Conservation (phyloP, 495 filamentous ascomycete genomes). For the Neurospora terricola region DNA sequence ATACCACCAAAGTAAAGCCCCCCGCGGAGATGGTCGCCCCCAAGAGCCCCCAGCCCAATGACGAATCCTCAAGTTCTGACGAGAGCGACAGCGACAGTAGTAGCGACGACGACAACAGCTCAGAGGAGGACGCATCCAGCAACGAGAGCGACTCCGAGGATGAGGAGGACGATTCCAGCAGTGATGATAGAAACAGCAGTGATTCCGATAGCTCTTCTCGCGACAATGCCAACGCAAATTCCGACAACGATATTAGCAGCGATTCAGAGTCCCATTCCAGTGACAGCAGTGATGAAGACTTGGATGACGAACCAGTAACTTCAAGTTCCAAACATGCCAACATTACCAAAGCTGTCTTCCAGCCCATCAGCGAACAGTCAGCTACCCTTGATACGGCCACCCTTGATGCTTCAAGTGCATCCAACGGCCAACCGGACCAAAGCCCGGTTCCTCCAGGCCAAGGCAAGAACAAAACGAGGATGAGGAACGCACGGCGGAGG, state of each 20-base stretch:
- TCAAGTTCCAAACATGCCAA: not conserved
- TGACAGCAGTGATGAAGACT: constrained; percentile 16
- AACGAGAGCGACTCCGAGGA: constrained; percentile 1
- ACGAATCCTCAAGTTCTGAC: constrained; percentile 4
- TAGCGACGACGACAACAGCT: constrained; percentile 3
- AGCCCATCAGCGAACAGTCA: not conserved
- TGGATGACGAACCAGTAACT: constrained; percentile 11
- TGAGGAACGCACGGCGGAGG: constrained; percentile 33
- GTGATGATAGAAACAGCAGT: not conserved
- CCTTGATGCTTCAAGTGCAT: not conserved
- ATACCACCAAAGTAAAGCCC: not conserved
- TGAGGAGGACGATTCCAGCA: not conserved
- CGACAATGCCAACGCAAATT: constrained; percentile 1
- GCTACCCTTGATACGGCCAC: not conserved
- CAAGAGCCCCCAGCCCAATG: not conserved
- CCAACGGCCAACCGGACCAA: constrained; percentile 7
- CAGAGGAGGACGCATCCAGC: not conserved
- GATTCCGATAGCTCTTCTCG: not conserved
- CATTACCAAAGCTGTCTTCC: not conserved
- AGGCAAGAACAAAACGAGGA: constrained; percentile 28
- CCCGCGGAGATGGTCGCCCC: not conserved
- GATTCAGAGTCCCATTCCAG: not conserved
- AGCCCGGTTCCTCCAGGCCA: constrained; percentile 19
- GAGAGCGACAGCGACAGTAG: constrained; percentile 4
- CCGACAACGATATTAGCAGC: not conserved